phyloP scores from a whole-genome alignment of 169 alveolate species.

The Plasmodium vinckei region DNA sequence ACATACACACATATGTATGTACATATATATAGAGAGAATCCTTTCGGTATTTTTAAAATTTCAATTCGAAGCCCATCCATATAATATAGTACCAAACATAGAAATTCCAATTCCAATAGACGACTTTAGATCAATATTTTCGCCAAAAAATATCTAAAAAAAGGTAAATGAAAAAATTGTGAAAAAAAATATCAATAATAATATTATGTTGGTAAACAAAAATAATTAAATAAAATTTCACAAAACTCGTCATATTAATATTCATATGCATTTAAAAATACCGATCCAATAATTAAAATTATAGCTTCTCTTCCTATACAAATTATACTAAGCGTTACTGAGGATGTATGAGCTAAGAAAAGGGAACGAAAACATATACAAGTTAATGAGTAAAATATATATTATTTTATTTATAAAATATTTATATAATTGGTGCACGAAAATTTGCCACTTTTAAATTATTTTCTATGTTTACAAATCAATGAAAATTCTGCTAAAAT shows the following conservation, averaged over 20 bases:
- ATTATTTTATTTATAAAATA: background rate
- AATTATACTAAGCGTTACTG: conserved; percentile 61
- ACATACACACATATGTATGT: background rate
- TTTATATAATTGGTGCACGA: background rate
- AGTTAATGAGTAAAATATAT: background rate
- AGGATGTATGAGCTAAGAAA: conserved; percentile 42
- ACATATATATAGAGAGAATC: background rate
- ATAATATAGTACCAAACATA: conserved; percentile 66
- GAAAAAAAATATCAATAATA: background rate
- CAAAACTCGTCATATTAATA: background rate
- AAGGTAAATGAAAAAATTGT: background rate
- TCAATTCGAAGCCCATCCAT: conserved; percentile 66
- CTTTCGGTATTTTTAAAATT: background rate
- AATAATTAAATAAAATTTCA: background rate
- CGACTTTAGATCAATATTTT: conserved; percentile 50
- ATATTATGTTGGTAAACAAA: background rate
- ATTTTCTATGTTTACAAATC: conserved; percentile 30
- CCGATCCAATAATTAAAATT: conserved; percentile 68
- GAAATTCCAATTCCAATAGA: conserved; percentile 69
- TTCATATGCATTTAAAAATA: background rate
- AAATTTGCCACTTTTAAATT: background rate
- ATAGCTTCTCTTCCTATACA: conserved; percentile 72
- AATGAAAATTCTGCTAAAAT: conserved; percentile 54
- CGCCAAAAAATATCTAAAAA: conserved; percentile 54
- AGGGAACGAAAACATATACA: background rate